phyloP scores from a whole-genome alignment of 495 filamentous ascomycete genomes.

The Lepraria neglecta region DNA sequence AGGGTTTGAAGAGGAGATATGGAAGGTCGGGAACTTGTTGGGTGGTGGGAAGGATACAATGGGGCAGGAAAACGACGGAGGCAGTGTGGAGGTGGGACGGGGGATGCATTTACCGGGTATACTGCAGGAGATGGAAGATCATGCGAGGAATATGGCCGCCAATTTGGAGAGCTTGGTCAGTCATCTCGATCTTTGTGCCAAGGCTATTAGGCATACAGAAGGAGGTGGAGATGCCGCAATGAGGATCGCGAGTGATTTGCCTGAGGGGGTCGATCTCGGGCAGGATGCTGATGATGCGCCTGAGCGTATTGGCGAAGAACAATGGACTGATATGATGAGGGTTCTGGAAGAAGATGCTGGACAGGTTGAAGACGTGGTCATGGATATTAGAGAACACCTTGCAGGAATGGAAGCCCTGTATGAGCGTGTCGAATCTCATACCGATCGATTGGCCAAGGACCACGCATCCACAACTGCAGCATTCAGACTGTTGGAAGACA shows the following conservation, averaged over 20 bases:
- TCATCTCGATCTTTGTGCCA: conserved; percentile 93
- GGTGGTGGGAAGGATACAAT: not conserved
- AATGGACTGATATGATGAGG: conserved; percentile 73
- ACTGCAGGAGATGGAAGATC: conserved; percentile 64
- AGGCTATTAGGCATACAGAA: conserved; percentile 86
- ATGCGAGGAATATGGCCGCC: conserved; percentile 78
- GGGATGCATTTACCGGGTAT: conserved; percentile 53
- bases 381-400: conserved; percentile 71
- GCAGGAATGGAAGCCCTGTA: conserved; percentile 60
- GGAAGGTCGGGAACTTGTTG: conserved; percentile 46
- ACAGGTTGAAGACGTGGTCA: conserved; percentile 84
- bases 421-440: conserved; percentile 51
- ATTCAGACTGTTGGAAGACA: conserved; percentile 59
- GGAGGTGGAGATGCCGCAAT: conserved; percentile 71
- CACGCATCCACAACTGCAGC: conserved; percentile 51
- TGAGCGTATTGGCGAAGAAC: conserved; percentile 65
- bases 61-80: conserved; percentile 13
- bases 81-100: conserved; percentile 39
- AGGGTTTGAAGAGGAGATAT: conserved; percentile 52
- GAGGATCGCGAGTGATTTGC: conserved; percentile 54
- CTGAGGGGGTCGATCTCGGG: conserved; percentile 53
- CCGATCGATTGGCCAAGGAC: conserved; percentile 43
- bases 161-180: conserved; percentile 74
- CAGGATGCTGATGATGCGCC: conserved; percentile 50
- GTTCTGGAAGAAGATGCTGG: conserved; percentile 77